Evolutionary conservation across 352 stramenopile genomes (phyloP), one percentile per base, ranked within the genome.

Genomic region (Globisporangium viniferum): DNA sequence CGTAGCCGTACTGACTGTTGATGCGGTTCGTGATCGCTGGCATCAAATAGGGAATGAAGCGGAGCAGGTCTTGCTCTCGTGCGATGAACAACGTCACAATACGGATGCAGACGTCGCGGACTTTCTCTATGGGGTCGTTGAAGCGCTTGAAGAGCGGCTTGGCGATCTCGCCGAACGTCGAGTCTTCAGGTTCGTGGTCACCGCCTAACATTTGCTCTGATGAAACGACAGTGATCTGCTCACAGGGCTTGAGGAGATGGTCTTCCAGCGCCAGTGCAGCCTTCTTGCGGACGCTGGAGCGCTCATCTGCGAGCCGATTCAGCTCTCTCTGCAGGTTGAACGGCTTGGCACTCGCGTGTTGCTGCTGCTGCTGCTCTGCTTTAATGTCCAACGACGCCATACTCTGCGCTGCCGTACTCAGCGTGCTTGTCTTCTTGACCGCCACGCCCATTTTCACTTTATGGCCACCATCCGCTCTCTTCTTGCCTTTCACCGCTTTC

Each of bases 91-190:
- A 67, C 18, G 73, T 91, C 6, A 68, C 73, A 35, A 94, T 46
- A 6, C 75, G 77, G 29, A 95, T 79, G 67, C 79, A 86, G n/a
- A 90, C 71, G 18, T 91, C 85, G 10, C 88, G 77, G 15, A 94
- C 84, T 55, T 91, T 93, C 46, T 95, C 88, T 8, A 93, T 67
- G 7, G 81, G 82, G 67, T 94, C 88, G 59, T 92, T 93, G 60
- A 95, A 93, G 31, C 86, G 83, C 69, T 89, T 92, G 68, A 95
- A 92, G 12, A 95, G 69, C 24, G 82, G 75, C 56, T 93, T 94
- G 48, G 82, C 84, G 35, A 94, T 77, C 39, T 82, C 73, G 10
- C 64, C 63, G 62, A 94, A 87, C 0, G 39, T 44, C 1, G 22
- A 12, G 0, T 24, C 10, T 27, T 39, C 29, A 2, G 46, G 29